A percentile compares a stretch with the other conserved stretches of the same genome.
phyloP scores from a whole-genome alignment of 805 yeast genomes.

The Ogataea kodamae region DNA sequence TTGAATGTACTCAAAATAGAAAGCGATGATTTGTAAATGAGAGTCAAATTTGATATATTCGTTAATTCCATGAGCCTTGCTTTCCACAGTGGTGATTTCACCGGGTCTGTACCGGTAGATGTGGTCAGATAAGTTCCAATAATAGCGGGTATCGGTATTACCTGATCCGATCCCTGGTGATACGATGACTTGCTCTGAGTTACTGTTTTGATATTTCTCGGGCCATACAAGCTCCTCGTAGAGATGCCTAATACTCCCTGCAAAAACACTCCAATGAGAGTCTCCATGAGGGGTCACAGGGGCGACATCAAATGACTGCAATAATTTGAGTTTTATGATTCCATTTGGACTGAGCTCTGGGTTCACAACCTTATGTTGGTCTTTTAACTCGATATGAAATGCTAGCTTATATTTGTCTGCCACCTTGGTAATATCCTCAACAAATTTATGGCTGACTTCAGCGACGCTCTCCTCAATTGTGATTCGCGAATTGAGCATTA shows the following conservation, averaged over 20 bases:
- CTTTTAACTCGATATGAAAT: conserved; percentile 4
- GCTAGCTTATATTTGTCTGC: conserved; percentile 40
- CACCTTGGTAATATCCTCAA: conserved; percentile 16
- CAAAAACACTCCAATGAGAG: conserved; percentile 40
- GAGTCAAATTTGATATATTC: conserved; percentile 52
- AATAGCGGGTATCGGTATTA: conserved; percentile 62
- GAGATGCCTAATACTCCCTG: conserved; percentile 44
- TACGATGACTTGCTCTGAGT: conserved; percentile 37
- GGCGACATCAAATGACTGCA: conserved; percentile 41
- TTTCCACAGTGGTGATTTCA: conserved; percentile 35
- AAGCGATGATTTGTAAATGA: conserved; percentile 58
- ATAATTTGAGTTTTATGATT: conserved; percentile 12
- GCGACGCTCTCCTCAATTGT: conserved; percentile 40
- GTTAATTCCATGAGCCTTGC: conserved; percentile 59
- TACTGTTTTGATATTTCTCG: too few species aligned
- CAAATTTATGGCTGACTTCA: background rate
- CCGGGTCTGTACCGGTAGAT: conserved; percentile 56
- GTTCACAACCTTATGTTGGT: too few species aligned
- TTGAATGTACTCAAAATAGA: conserved; percentile 50
- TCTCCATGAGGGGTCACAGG: conserved; percentile 47
- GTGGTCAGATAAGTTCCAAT: conserved; percentile 54
- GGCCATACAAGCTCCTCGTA: conserved; percentile 42
- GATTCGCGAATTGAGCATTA: conserved; percentile 43
- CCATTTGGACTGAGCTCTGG: conserved; percentile 19
- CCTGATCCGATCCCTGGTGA: conserved; percentile 63